Conservation (phyloP, 2,329 filamentous ascomycete genomes). For the Neonectria faginata region DNA sequence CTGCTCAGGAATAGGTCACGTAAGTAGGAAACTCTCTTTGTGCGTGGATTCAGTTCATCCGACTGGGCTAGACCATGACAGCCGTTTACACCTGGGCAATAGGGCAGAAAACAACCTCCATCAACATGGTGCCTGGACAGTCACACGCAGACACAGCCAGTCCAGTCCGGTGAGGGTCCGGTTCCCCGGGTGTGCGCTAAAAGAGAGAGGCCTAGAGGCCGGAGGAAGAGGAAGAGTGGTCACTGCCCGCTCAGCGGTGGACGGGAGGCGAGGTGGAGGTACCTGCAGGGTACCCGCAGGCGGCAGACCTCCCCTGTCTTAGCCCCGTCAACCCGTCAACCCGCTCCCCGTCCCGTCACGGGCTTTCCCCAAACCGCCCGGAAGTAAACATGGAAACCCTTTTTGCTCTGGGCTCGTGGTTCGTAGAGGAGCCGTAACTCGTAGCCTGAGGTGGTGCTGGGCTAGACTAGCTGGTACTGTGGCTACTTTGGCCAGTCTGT, state of each 20-base stretch:
- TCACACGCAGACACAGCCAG: not conserved
- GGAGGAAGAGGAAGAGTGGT: not conserved
- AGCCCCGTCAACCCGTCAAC: constrained; percentile 36
- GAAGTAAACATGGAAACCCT: constrained; percentile 41
- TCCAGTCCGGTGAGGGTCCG: not conserved
- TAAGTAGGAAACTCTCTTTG: constrained; percentile 10
- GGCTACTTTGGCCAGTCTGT: not conserved
- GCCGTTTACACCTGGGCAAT: no score
- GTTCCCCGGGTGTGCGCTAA: not conserved
- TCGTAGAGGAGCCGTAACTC: not conserved
- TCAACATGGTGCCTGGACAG: not conserved
- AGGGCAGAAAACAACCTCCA: not conserved
- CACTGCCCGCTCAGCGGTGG: not conserved
- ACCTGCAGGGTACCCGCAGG: constrained; percentile 31
- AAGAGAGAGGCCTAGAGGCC: not conserved
- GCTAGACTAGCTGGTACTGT: no score
- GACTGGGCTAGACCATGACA: no score
- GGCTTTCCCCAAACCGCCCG: constrained; percentile 42
- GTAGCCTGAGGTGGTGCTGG: not conserved
- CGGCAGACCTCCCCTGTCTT: constrained; percentile 22
- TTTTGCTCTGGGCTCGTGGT: not conserved
- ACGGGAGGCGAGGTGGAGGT: not conserved
- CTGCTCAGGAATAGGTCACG: not conserved
- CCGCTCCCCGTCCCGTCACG: constrained; percentile 38
- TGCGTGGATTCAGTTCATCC: not conserved